Base-by-base conservation (phyloP, 768 basidiomycete species). In the Xerocomus spinulosus region DNA sequence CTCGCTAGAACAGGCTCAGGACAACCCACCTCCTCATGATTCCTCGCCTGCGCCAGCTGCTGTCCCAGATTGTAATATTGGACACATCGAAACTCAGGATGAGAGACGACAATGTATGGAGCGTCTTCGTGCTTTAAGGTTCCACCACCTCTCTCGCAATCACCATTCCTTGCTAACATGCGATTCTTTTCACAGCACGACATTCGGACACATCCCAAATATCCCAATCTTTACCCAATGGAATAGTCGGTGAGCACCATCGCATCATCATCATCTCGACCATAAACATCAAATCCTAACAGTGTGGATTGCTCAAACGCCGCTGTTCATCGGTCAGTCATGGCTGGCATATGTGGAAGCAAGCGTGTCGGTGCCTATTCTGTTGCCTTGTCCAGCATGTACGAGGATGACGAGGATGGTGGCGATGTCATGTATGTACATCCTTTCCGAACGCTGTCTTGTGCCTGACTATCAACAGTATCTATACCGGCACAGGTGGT, bases 401-500 rank as follows among this genome's bases (percentile, higher is more conserved):
- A 67, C 45, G 7, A 35, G 35, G 63, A 67, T 26, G 36, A 65
- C 20, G 49, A 60, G 33, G 63, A 65, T 32, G 49, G 48, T 0
- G 63, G 63, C 1, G 58, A 65, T 17, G 40, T 60, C 3, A 51
- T 67, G 66, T 67, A 44, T 28, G 58, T 2, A 36, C 9, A 13
- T 25, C 39, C 8, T 40, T 38, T 8, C 17, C 20, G 7, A 13
- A 51, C 14, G 5, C 21, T n/a, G 3, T 26, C n/a, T 0, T n/a
- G 2, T 17, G 5, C 28, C 51, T 54, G 33, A 52, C 25, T 25
- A 17, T 44, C 24, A 26, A 18, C 26, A 65, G 64, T 12, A 52
- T 68, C 15, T 66, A 66, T 35, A 66, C 63, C 12, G 64, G 64
- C 6, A 5, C 40, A 42, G 63, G 63, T 5, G 63, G 63, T 18